Evolutionary conservation across 805 yeast genomes (phyloP).

Genomic region (Metschnikowia lunata): DNA sequence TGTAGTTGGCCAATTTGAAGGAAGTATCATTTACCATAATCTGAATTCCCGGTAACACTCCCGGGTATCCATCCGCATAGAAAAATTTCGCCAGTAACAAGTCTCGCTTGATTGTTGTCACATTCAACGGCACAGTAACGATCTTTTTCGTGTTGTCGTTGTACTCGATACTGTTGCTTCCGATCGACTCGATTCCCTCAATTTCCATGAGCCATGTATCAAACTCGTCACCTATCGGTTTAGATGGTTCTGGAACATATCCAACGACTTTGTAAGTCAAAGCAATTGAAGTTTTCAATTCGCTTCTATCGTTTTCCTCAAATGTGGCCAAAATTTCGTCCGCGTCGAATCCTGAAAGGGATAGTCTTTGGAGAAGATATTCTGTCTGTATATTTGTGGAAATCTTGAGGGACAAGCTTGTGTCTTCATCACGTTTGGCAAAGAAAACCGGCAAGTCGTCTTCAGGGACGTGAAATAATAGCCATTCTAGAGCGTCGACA

Average conservation of each 20-base stretch:
- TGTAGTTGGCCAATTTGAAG: slow-evolving; percentile 62
- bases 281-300: slow-evolving; percentile 46
- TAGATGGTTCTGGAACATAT: slow-evolving; percentile 3
- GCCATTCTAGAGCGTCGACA: slow-evolving; percentile 63
- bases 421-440: slow-evolving; percentile 52
- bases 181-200: slow-evolving; percentile 61
- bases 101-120: slow-evolving; percentile 5
- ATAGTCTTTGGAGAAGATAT: slow-evolving; percentile 52
- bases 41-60: slow-evolving; percentile 64
- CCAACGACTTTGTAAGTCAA: slow-evolving; percentile 36
- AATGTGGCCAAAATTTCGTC: slow-evolving; percentile 56
- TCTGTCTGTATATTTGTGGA: slow-evolving; percentile 53
- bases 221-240: slow-evolving; percentile 23
- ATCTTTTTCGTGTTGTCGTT: slow-evolving; percentile 20
- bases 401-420: slow-evolving; percentile 54
- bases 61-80: slow-evolving; percentile 51
- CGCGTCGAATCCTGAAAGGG: slow-evolving; percentile 65
- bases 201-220: slow-evolving; percentile 72
- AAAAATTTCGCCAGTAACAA: slow-evolving; percentile 22
- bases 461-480: slow-evolving; percentile 85
- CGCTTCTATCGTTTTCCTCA: slow-evolving; percentile 38
- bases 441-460: slow-evolving; percentile 80
- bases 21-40: slow-evolving; percentile 35
- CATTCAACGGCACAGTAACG: slow-evolving; percentile 11
- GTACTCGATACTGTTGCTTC: slow-evolving; percentile 39